phyloP scores from a whole-genome alignment of 1,284 basidiomycete genomes.

The Schizophyllum amplum region DNA sequence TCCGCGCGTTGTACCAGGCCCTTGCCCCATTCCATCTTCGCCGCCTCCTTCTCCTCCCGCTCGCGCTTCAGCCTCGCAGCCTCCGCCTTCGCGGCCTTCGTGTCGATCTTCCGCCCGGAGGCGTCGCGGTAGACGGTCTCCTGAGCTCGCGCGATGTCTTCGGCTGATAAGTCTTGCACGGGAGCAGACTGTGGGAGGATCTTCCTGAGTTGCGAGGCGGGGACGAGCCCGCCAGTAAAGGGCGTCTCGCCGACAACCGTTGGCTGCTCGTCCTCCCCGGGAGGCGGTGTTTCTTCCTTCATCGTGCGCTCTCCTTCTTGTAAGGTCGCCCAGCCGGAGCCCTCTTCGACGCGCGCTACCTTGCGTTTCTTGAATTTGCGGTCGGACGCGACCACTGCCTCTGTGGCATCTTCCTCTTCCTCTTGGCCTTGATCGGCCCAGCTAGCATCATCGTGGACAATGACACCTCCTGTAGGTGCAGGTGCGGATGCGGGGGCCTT shows the following conservation, averaged over 20 bases:
- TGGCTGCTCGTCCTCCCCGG: slow-evolving; percentile 64
- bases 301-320: slow-evolving; percentile 25
- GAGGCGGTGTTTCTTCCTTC: slow-evolving; percentile 39
- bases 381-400: slow-evolving; percentile 46
- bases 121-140: slow-evolving; percentile 95
- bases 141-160: slow-evolving; percentile 58
- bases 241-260: slow-evolving; percentile 46
- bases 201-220: slow-evolving; percentile 55
- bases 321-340: slow-evolving; percentile 51
- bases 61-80: slow-evolving; percentile 73
- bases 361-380: slow-evolving; percentile 53
- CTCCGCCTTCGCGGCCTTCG: slow-evolving; percentile 76
- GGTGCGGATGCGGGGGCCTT: slow-evolving; percentile 39
- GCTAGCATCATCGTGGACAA: slow-evolving; percentile 64
- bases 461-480: slow-evolving; percentile 26
- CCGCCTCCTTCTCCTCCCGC: slow-evolving; percentile 74
- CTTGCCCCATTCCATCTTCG: slow-evolving; percentile 96
- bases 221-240: slow-evolving; percentile 72
- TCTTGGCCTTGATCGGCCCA: slow-evolving; percentile 44
- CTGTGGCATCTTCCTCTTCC: slow-evolving; percentile 45
- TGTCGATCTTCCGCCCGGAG: slow-evolving; percentile 83
- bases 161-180: slow-evolving; percentile 36
- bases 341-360: slow-evolving; percentile 30
- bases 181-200: slow-evolving; percentile 36
- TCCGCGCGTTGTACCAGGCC: slow-evolving; percentile 85